Evolutionary conservation across 768 basidiomycete genomes (phyloP).

Genomic region (Boletus vermiculosoides): DNA sequence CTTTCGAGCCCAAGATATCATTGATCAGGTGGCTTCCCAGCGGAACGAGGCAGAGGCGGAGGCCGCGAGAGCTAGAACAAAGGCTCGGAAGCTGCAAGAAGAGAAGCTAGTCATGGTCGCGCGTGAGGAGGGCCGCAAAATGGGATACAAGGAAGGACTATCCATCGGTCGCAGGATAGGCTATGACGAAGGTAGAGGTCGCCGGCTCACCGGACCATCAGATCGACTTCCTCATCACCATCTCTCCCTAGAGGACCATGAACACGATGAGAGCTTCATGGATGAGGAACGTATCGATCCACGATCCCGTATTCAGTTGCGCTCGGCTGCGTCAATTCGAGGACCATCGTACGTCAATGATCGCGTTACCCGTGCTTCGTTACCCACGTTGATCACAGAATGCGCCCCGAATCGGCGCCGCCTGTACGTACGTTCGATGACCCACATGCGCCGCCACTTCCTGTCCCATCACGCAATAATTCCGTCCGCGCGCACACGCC

Average conservation of each 20-base stretch:
- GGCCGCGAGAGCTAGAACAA: constrained; percentile 45
- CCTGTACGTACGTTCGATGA: constrained; percentile 25
- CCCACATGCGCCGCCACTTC: constrained; percentile 19
- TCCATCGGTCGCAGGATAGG: constrained; percentile 32
- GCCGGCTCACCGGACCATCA: constrained; percentile 8
- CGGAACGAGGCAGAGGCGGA: constrained; percentile 46
- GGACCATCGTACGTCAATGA: constrained; percentile 25
- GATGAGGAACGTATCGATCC: constrained; percentile 26
- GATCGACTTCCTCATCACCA: constrained; percentile 12
- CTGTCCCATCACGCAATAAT: constrained; percentile 18
- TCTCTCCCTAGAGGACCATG: constrained; percentile 13
- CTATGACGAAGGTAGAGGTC: constrained; percentile 28
- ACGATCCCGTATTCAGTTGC: constrained; percentile 13
- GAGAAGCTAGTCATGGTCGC: constrained; percentile 41
- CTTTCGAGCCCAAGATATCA: constrained; percentile 40
- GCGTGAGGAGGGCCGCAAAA: constrained; percentile 41
- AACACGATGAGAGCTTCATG: constrained; percentile 9
- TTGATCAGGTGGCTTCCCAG: constrained; percentile 42
- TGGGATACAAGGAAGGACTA: constrained; percentile 44
- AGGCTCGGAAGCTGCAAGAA: constrained; percentile 43
- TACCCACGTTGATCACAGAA: constrained; percentile 20
- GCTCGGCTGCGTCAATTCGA: constrained; percentile 17
- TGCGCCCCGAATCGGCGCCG: constrained; percentile 28
- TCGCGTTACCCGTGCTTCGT: neutral
- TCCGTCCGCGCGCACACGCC: constrained; percentile 20